Conservation (phyloP, 2,329 filamentous ascomycete species). For the Ilyonectria mors-panacis region DNA sequence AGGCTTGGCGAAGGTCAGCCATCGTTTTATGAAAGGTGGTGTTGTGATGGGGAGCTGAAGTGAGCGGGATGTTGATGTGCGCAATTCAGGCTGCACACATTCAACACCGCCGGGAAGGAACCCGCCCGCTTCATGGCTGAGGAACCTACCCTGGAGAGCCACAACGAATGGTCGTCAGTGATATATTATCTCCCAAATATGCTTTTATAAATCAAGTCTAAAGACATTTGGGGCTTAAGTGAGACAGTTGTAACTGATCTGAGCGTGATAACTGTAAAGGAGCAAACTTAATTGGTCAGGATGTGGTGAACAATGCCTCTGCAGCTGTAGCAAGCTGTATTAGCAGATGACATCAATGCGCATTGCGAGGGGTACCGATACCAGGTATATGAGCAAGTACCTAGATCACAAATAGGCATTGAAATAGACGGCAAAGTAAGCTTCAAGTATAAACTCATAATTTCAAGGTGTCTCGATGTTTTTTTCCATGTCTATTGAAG, state of each 20-base stretch:
- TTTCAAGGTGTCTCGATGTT: too few species aligned
- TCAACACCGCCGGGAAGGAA: not conserved
- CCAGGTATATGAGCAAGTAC: too few species aligned
- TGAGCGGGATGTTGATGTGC: constrained; percentile 1
- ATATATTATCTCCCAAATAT: not conserved
- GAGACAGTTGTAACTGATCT: too few species aligned
- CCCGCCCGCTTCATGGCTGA: not conserved
- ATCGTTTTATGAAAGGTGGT: constrained; percentile 23
- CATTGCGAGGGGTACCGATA: too few species aligned
- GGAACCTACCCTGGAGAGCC: not conserved
- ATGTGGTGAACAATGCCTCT: not conserved
- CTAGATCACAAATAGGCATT: too few species aligned
- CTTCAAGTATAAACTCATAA: not conserved
- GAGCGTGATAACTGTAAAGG: not conserved
- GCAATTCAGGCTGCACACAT: not conserved
- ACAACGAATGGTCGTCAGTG: not conserved
- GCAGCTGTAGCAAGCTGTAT: too few species aligned
- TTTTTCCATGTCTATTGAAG: not conserved
- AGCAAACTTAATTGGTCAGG: not conserved
- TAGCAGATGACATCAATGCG: too few species aligned
- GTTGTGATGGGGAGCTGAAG: not conserved
- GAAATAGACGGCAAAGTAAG: too few species aligned
- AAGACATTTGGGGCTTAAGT: not conserved
- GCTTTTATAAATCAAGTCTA: not conserved
- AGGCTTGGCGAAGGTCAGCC: constrained; percentile 53